Evolutionary conservation across 148 eudicot species (phyloP), one percentile per base, ranked within the genome.

Genomic region (Rheum nobile): DNA sequence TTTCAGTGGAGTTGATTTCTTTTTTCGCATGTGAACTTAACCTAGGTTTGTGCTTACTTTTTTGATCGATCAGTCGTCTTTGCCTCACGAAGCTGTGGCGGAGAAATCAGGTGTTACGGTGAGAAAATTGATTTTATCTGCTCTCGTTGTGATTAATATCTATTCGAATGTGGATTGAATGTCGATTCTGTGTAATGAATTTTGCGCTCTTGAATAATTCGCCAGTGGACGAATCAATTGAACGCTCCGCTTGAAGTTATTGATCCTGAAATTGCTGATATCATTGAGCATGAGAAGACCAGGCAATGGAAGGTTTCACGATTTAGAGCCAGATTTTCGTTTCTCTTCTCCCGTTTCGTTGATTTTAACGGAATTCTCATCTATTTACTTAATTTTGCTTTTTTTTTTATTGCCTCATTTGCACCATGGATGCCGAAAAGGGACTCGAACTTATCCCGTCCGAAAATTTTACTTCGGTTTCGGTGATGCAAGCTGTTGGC

Each of bases 401-500:
- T 41, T 9, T 11, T 74, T 43, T 43, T 37, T 6, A n/a, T 14
- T 35, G 21, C 17, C n/a, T 35, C 9, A 32, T 29, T 50, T 65
- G 4, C 21, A 65, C 70, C 41, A 65, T 65, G 38, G 70, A 65
- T 65, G 41, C 38, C 74, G 24, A 78, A 69, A 75, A 95, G 99
- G 99, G 99, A 37, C 85, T 95, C 4, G 99, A 95, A 74, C 96
- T 95, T 75, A 95, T 95, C 44, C 99, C 99, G 22, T 95, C 97
- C 5, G 99, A 95, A 83, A 95, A 95, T 75, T 95, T 95, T 82
- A 92, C 97, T 70, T 92, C 99, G 8, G 80, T 88, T 72, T 95
- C 97, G 41, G 99, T 95, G 80, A 95, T 95, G 99, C 97, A 92
- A 95, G 99, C 99, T 43, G 99, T 95, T 81, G 99, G 99, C 19